Conservation (phyloP, 306 rosid genomes). For the Rosa multiflora region DNA sequence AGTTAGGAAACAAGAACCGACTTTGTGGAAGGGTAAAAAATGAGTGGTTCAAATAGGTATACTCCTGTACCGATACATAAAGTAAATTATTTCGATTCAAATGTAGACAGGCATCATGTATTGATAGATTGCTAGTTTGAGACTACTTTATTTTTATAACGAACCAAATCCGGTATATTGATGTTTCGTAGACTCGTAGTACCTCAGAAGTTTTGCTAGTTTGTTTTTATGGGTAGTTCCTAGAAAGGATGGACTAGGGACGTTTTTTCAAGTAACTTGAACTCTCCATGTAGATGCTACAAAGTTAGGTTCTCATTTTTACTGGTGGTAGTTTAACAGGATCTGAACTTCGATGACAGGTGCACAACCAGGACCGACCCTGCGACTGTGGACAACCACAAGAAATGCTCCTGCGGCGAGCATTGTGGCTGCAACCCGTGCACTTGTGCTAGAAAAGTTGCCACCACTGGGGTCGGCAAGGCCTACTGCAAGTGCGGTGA, state of each 20-base stretch:
- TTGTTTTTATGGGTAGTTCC: background rate
- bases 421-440: conserved; percentile 87
- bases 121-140: too few species aligned
- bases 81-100: too few species aligned
- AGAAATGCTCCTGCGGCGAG: conserved; percentile 75
- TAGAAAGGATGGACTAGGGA: background rate
- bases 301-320: background rate
- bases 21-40: background rate
- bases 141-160: too few species aligned
- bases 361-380: background rate
- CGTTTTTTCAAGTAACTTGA: background rate
- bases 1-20: background rate
- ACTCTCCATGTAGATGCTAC: background rate
- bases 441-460: conserved; percentile 39
- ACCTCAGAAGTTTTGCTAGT: background rate
- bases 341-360: conserved; percentile 8
- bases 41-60: too few species aligned
- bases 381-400: conserved; percentile 16
- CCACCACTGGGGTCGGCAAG: conserved; percentile 40
- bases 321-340: background rate
- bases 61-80: background rate
- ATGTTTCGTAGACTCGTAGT: too few species aligned
- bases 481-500: conserved; percentile 47
- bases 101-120: background rate
- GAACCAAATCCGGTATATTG: too few species aligned